Conservation (phyloP, 2,329 filamentous ascomycete genomes). For the Fusarium sp. region DNA sequence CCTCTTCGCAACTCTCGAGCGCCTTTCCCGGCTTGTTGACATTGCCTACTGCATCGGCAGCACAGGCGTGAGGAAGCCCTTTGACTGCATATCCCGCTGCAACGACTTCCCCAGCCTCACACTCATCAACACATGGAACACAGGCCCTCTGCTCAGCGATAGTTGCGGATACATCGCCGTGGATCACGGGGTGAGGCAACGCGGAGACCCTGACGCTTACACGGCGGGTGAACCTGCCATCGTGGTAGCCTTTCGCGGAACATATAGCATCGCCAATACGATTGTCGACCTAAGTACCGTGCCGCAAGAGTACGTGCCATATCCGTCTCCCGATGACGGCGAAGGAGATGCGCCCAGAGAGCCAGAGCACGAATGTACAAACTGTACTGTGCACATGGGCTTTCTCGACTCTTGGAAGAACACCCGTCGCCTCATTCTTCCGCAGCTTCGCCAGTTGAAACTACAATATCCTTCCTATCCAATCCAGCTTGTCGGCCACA, state of each 20-base stretch:
- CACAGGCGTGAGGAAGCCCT: slow-evolving; percentile 83
- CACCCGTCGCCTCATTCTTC: slow-evolving; percentile 74
- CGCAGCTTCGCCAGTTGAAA: slow-evolving; percentile 68
- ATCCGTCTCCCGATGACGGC: slow-evolving; percentile 67
- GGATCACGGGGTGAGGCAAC: slow-evolving; percentile 64
- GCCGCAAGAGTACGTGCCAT: slow-evolving; percentile 90
- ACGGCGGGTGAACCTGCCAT: slow-evolving; percentile 57
- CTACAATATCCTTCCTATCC: slow-evolving; percentile 73
- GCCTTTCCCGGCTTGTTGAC: slow-evolving; percentile 89
- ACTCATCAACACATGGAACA: slow-evolving; percentile 88
- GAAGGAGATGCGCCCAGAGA: slow-evolving; percentile 47
- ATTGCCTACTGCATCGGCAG: slow-evolving; percentile 93
- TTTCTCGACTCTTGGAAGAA: slow-evolving; percentile 87
- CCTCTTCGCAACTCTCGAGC: slow-evolving; percentile 83
- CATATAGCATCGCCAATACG: slow-evolving; percentile 92
- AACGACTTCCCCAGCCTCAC: slow-evolving; percentile 82
- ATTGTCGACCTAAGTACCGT: slow-evolving; percentile 89
- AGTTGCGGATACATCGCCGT: slow-evolving; percentile 93
- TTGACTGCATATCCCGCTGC: slow-evolving; percentile 85
- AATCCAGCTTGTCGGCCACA: slow-evolving; percentile 86
- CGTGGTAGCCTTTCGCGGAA: slow-evolving; percentile 90
- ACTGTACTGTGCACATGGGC: slow-evolving; percentile 92
- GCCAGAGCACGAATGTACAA: slow-evolving; percentile 70
- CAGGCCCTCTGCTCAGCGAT: slow-evolving; percentile 84
- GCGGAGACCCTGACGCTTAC: slow-evolving; percentile 20